Base-by-base conservation (phyloP, 192 early-diverging fungal genomes). In the Coemansia sp. region DNA sequence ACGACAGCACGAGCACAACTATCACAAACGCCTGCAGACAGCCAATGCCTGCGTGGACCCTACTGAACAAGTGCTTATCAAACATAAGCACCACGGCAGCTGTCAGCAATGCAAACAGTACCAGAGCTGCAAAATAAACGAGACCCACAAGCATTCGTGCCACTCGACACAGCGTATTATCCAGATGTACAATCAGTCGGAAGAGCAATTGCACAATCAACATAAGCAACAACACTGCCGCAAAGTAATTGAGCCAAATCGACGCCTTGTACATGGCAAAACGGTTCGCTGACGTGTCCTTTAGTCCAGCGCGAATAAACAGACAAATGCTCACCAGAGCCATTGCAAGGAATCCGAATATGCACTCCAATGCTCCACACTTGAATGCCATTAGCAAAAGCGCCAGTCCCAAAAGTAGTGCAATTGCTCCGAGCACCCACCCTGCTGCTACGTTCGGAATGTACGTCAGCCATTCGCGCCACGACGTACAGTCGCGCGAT, bases 381-480 rank as follows among this genome's bases (percentile, higher is more conserved):
- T 68, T 78, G 25, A 78, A 61, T 62, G 67, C 67, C 70, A 78
- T 68, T 5, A 71, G 26, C 32, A 78, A 44, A 14, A 78, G 67
- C 1, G 18, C 51, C 24, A 78, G 63, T 5, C 56, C 76, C n/a
- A 78, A 52, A 22, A 69, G 66, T 48, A 78, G 53, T 32, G 76
- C 76, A 9, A 78, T 23, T 0, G 62, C 60, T 27, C 78, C 78
- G 24, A 81, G 55, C 7, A 71, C 65, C 78, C 78, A 81, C 4
- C 78, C 78, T 19, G 72, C 78, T 0, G 68, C 68, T 3, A 71
- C 63, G 47, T 66, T 81, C 25, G 78, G 78, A 24, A 78, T 78
- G 38, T 73, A 78, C n/a, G 76, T 78, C 25, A 78, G 76, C 76
- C 76, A 78, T 52, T 78, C 76, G 66, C 76, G 76, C 67, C 64